A percentile compares a stretch with the other conserved stretches of the same genome.
Conservation (phyloP, 768 basidiomycete genomes). For the Pulveroboletus sp. region DNA sequence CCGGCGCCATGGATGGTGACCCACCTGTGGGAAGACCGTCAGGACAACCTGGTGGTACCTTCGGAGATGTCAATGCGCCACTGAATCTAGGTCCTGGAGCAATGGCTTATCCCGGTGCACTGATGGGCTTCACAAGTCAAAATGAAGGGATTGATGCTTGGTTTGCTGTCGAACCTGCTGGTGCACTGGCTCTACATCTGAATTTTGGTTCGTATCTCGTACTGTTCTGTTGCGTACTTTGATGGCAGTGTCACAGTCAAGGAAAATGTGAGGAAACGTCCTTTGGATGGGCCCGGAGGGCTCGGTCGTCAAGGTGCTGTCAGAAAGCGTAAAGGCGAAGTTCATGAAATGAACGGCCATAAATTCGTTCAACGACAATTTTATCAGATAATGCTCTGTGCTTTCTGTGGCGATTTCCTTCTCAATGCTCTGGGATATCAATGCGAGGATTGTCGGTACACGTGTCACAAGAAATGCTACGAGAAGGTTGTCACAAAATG, state of each 20-base stretch:
- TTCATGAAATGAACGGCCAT: constrained; percentile 99
- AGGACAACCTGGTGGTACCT: constrained; percentile 46
- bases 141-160: constrained; percentile 90
- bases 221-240: background rate
- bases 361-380: constrained; percentile 97
- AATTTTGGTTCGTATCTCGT: constrained; percentile 75
- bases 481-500: constrained; percentile 99
- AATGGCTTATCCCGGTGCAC: constrained; percentile 26
- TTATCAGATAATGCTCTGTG: constrained; percentile 97
- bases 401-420: constrained; percentile 95
- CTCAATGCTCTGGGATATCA: constrained; percentile 98
- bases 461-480: constrained; percentile 98
- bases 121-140: constrained; percentile 20
- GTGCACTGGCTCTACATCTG: constrained; percentile 78
- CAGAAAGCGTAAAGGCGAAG: constrained; percentile 95
- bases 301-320: constrained; percentile 97
- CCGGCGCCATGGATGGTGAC: constrained; percentile 78
- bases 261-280: constrained; percentile 94
- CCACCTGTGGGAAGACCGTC: constrained; percentile 43
- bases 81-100: constrained; percentile 34
- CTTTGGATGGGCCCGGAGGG: constrained; percentile 86
- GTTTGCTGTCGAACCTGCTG: constrained; percentile 98
- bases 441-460: constrained; percentile 98
- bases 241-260: constrained; percentile 60
- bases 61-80: constrained; percentile 42